phyloP scores from a whole-genome alignment of 2,329 filamentous ascomycete species.

The Plectosphaerella sp. region DNA sequence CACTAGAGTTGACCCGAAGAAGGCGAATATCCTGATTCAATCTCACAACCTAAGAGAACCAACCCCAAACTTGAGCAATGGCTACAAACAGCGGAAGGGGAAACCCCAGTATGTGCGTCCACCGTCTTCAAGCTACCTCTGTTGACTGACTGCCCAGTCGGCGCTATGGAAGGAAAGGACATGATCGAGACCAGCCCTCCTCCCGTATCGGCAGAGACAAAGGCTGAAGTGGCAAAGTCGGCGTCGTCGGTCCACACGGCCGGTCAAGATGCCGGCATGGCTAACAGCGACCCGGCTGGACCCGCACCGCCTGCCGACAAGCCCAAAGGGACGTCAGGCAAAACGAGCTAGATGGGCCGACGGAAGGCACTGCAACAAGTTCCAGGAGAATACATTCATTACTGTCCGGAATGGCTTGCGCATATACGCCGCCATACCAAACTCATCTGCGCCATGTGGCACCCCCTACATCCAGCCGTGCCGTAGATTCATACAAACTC shows the following conservation, averaged over 20 bases:
- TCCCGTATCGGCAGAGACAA: conserved; percentile 33
- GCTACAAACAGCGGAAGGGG: conserved; percentile 52
- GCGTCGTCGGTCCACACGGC: conserved; percentile 23
- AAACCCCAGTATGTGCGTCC: conserved; percentile 34
- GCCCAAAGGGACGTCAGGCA: conserved; percentile 4
- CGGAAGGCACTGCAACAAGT: too few relatives aligned
- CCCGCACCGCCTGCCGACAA: conserved; percentile 54
- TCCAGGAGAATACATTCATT: too few relatives aligned
- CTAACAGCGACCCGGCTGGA: conserved; percentile 30
- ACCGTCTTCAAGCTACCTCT: conserved; percentile 6
- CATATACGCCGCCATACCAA: conserved; percentile 22
- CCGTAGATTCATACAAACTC: not conserved
- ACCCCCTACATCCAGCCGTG: not conserved
- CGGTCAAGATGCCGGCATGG: conserved; percentile 28
- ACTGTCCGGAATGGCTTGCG: conserved; percentile 16
- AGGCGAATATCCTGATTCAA: not conserved
- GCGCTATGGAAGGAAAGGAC: conserved; percentile 32
- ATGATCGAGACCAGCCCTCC: conserved; percentile 33
- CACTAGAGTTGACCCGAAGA: not conserved
- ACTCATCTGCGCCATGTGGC: not conserved
- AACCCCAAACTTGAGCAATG: conserved; percentile 35
- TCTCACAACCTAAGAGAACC: not conserved
- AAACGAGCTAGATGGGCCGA: too few relatives aligned
- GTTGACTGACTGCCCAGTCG: conserved; percentile 23
- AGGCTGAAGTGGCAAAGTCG: conserved; percentile 30